Percentiles rank a stretch among this genome's conserved stretches.
Evolutionary conservation across 768 basidiomycete genomes (phyloP).

Genomic region (Amyloporia xantha): DNA sequence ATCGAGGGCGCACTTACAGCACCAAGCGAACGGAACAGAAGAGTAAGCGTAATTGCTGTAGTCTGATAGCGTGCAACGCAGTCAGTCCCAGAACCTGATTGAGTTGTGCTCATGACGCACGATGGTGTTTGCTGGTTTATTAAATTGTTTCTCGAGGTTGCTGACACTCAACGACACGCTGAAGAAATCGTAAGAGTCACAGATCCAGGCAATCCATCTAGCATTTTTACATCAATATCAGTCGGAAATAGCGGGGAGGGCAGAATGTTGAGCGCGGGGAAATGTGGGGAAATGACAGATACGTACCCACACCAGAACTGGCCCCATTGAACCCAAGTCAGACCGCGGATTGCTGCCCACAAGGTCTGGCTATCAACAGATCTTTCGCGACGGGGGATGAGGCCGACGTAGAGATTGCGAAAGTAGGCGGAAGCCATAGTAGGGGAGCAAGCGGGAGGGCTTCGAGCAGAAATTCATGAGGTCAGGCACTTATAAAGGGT

Average conservation of each 20-base stretch:
- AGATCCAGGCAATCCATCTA: slow-evolving; percentile 83
- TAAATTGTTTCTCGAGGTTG: slow-evolving; percentile 42
- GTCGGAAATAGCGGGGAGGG: slow-evolving; percentile 4
- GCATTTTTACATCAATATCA: slow-evolving; percentile 1
- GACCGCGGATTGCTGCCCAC: slow-evolving; percentile 33
- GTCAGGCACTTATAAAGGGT: not conserved
- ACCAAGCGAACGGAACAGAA: slow-evolving; percentile 83
- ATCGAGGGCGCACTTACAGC: slow-evolving; percentile 36
- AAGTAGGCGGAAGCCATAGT: slow-evolving; percentile 47
- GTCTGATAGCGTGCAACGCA: slow-evolving; percentile 33
- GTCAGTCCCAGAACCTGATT: too few relatives aligned
- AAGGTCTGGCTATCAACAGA: slow-evolving; percentile 31
- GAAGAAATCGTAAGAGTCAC: slow-evolving; percentile 86
- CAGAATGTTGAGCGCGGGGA: too few relatives aligned
- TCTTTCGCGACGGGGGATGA: slow-evolving; percentile 32
- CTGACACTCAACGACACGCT: slow-evolving; percentile 57
- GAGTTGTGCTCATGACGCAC: slow-evolving; percentile 27
- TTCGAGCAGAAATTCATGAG: not conserved
- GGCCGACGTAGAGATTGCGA: slow-evolving; percentile 28
- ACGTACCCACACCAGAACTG: slow-evolving; percentile 49
- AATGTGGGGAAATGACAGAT: not conserved
- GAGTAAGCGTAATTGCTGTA: slow-evolving; percentile 82
- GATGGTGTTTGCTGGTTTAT: slow-evolving; percentile 34
- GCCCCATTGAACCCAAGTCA: slow-evolving; percentile 50
- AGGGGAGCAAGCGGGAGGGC: not conserved